Base-by-base conservation (phyloP, 164 flowering plant genomes). In the Magnolia changhungtana region DNA sequence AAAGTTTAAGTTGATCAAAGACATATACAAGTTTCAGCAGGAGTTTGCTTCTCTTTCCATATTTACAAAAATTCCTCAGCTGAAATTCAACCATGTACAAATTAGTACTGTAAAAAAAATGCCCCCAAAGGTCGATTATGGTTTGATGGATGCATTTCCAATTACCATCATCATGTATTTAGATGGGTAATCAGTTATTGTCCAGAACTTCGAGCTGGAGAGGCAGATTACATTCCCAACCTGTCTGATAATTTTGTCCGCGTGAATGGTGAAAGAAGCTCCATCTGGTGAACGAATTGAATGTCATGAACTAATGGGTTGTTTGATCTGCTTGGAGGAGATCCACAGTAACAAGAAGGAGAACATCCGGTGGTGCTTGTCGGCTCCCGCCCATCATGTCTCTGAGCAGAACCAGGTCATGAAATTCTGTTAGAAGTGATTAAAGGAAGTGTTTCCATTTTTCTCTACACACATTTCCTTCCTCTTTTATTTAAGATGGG, bases 251-350 rank as follows among this genome's bases (percentile, higher is more conserved):
- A 78, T 29, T 89, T 85, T 1, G 86, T 76, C 16, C 84, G 49
- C 6, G 86, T 49, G 3, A 83, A 84, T n/a, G 87, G 86, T 3
- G 88, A 79, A 63, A 80, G 79, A 71, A 79, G 79, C 72, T 87
- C 89, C 90, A 85, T 84, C 55, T 85, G 88, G 76, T 84, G 84
- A 69, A 86, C 16, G 74, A 88, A 90, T 7, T 82, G 84, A 10
- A 84, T 82, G 59, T 88, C 90, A 11, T 87, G 86, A 75, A 90
- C 77, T 77, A 90, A 64, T 7, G 93, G 88, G 16, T 90, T 90
- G 7, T 77, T 81, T 19, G 90, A 83, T 80, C 93, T 84, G 7
- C 82, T 74, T 4, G 93, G 93, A 7, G 93, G 91, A 45, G 93
- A 90, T 27, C 91, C 91, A 14, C 81, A 67, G 67, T 84, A 84